phyloP scores from a whole-genome alignment of 129 eudicot species.

The Smallanthus sonchifolius region DNA sequence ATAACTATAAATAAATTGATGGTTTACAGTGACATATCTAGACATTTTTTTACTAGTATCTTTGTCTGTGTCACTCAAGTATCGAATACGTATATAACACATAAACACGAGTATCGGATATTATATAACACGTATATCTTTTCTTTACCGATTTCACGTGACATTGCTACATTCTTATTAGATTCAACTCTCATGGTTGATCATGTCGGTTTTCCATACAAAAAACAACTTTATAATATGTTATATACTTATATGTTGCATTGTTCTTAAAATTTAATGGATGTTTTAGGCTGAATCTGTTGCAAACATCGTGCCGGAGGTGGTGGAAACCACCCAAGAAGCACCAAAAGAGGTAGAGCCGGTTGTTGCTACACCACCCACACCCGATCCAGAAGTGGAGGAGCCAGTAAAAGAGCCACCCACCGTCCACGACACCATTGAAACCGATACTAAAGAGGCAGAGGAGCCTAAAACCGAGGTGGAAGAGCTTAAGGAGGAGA shows the following conservation, averaged over 20 bases:
- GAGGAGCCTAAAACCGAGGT: constrained; percentile 15
- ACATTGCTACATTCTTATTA: no score
- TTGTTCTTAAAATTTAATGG: background rate
- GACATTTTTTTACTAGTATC: background rate
- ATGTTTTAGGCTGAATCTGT: constrained; percentile 40
- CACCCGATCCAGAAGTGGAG: constrained; percentile 23
- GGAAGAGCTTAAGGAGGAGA: constrained; percentile 18
- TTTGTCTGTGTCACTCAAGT: background rate
- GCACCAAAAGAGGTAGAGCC: constrained; percentile 25
- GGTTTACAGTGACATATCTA: background rate
- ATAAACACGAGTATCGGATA: background rate
- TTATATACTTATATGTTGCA: no score
- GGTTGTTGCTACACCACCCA: constrained; percentile 22
- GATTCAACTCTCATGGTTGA: no score
- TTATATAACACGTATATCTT: no score
- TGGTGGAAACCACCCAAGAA: constrained; percentile 30
- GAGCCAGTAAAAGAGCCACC: constrained; percentile 14
- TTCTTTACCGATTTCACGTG: no score
- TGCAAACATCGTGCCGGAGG: constrained; percentile 37
- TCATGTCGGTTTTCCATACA: no score
- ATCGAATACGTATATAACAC: background rate
- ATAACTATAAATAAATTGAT: background rate
- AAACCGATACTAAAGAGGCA: constrained; percentile 18
- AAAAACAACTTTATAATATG: no score
- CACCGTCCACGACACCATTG: background rate